Evolutionary conservation across 192 early-diverging fungal species (phyloP).

Genomic region (Backusella circina): DNA sequence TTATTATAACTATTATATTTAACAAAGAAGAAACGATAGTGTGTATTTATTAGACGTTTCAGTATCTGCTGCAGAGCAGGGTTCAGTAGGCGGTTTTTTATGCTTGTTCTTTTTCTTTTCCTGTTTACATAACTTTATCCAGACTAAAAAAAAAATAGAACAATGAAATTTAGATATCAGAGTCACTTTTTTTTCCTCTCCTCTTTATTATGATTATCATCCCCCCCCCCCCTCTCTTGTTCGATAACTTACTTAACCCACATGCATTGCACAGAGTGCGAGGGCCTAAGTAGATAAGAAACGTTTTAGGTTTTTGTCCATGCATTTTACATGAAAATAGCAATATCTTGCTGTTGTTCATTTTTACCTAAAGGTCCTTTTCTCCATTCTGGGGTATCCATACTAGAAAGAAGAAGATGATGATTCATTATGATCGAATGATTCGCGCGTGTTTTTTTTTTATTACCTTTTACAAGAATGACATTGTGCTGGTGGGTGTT

Average conservation of each 20-base stretch:
- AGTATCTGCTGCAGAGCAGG: neutral
- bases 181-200: neutral
- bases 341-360: neutral
- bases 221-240: neutral
- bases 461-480: slow-evolving; percentile 18
- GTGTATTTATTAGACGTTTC: neutral
- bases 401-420: slow-evolving; percentile 2
- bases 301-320: no score
- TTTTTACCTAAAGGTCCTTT: slow-evolving; percentile 17
- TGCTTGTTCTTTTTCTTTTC: neutral
- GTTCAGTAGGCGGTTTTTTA: neutral
- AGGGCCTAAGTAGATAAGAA: neutral
- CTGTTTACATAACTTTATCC: slow-evolving; percentile 7
- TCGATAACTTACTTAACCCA: slow-evolving; percentile 10
- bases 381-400: slow-evolving; percentile 17
- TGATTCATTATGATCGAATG: neutral
- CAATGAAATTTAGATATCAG: neutral
- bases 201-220: no score
- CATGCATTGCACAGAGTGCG: slow-evolving; percentile 22
- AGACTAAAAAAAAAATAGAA: slow-evolving; percentile 6
- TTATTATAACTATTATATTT: slow-evolving; percentile 1
- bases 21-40: neutral
- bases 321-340: neutral
- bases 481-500: neutral
- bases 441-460: neutral